phyloP scores from a whole-genome alignment of 768 basidiomycete species.

The Panaeolus cyanescens region DNA sequence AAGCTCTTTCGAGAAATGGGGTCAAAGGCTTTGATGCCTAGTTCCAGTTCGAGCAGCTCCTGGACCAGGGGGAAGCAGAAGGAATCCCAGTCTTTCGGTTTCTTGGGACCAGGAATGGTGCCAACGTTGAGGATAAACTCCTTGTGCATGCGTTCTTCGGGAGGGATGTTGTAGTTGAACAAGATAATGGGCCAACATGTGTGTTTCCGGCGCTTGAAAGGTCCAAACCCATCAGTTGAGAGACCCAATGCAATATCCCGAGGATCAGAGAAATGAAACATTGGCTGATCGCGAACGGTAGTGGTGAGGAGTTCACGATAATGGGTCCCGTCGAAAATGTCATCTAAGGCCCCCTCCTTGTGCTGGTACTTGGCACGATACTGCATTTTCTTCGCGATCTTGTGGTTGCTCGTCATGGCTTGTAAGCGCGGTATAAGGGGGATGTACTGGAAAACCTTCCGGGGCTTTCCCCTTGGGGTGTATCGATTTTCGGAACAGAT shows the following conservation, averaged over 20 bases:
- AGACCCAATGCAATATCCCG: conserved; percentile 45
- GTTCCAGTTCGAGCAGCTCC: conserved; percentile 34
- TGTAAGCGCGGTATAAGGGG: conserved; percentile 27
- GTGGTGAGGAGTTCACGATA: conserved; percentile 26
- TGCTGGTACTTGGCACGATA: conserved; percentile 26
- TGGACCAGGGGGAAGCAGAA: conserved; percentile 39
- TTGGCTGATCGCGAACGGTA: conserved; percentile 21
- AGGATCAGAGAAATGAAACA: conserved; percentile 35
- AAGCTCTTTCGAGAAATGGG: conserved; percentile 5
- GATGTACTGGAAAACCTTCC: conserved; percentile 34
- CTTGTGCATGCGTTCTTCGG: conserved; percentile 33
- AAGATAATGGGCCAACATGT: conserved; percentile 44
- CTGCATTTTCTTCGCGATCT: conserved; percentile 19
- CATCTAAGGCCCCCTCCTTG: conserved; percentile 19
- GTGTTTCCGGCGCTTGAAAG: conserved; percentile 31
- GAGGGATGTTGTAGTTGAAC: conserved; percentile 34
- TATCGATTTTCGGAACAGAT: conserved; percentile 24
- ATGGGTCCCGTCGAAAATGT: conserved; percentile 36
- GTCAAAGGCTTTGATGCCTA: conserved; percentile 35
- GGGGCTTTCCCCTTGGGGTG: conserved; percentile 18
- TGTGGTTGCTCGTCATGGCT: conserved; percentile 19
- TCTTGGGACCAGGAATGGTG: no score
- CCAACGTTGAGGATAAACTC: conserved; percentile 35
- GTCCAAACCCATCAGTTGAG: conserved; percentile 42
- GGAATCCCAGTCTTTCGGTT: no score